These are phyloP conservation scores for Phytopythium oedochilum DNA, from an alignment of 352 stramenopile species.

Conservation along the genomic window DNA sequence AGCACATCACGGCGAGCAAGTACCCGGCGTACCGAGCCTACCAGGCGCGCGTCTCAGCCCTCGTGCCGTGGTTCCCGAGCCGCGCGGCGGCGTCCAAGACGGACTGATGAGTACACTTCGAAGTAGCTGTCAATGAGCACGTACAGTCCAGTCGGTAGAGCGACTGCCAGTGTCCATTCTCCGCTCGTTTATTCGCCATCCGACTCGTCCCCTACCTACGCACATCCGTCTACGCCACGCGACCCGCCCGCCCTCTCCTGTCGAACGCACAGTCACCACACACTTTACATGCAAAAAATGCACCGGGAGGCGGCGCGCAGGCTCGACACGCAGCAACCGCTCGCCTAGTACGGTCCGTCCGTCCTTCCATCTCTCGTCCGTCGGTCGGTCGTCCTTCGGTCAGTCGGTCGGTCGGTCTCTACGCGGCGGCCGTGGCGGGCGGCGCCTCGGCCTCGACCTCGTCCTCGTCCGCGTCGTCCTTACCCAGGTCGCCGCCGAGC, in stretches of 20 bases:
- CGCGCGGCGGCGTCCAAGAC: neutral
- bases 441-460: conserved; percentile 2
- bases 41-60: conserved; percentile 61
- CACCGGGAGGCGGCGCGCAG: neutral
- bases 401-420: neutral
- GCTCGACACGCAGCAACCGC: neutral
- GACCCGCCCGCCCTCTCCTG: neutral
- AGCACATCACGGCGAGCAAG: conserved; percentile 86
- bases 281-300: neutral
- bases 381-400: no score
- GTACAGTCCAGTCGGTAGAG: no score
- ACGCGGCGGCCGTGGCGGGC: conserved; percentile 4
- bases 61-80: conserved; percentile 28
- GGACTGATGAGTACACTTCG: neutral
- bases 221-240: neutral
- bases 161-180: no score
- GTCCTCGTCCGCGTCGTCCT: neutral
- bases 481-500: conserved; percentile 9
- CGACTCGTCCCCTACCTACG: neutral
- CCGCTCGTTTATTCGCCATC: no score
- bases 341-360: no score
- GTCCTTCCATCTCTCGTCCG: no score
- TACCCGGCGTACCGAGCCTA: conserved; percentile 90
- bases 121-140: no score
- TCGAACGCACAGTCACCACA: neutral